Evolutionary conservation across 2,329 filamentous ascomycete genomes (phyloP).

Genomic region (Colletotrichum endophyticum): DNA sequence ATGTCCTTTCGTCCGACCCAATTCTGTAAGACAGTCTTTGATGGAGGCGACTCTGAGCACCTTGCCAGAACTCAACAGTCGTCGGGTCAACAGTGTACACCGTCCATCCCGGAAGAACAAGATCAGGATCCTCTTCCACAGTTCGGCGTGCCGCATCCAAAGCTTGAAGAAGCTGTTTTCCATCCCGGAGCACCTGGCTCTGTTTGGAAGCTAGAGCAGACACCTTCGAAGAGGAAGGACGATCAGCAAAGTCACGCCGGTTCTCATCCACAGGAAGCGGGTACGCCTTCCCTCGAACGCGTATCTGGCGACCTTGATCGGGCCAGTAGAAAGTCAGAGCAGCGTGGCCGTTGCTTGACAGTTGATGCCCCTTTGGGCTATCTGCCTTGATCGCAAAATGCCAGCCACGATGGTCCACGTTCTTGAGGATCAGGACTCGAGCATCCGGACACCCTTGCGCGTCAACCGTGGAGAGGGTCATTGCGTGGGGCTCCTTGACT

Average conservation of each 20-base stretch:
- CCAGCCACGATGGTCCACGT: background rate
- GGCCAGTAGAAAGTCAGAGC: background rate
- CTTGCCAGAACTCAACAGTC: background rate
- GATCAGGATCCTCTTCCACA: background rate
- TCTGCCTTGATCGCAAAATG: background rate
- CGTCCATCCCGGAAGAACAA: background rate
- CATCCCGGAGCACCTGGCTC: background rate
- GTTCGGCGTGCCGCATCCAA: background rate
- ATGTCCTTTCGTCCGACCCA: rapidly evolving
- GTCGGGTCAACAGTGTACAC: background rate
- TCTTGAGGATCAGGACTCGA: background rate
- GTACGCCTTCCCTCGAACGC: background rate
- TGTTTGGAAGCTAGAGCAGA: background rate
- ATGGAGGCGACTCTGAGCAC: background rate
- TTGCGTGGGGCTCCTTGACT: background rate
- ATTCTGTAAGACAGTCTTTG: background rate
- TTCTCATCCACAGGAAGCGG: background rate
- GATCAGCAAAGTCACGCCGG: background rate
- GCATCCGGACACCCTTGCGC: background rate
- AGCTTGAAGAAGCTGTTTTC: background rate
- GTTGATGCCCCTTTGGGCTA: background rate
- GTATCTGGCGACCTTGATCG: background rate
- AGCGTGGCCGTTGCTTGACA: background rate
- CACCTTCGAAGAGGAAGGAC: background rate
- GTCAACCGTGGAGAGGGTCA: background rate